These are phyloP conservation scores for Aspergillus aculeatinus DNA, from an alignment of 2,329 filamentous ascomycete species.

Conservation along the genomic window DNA sequence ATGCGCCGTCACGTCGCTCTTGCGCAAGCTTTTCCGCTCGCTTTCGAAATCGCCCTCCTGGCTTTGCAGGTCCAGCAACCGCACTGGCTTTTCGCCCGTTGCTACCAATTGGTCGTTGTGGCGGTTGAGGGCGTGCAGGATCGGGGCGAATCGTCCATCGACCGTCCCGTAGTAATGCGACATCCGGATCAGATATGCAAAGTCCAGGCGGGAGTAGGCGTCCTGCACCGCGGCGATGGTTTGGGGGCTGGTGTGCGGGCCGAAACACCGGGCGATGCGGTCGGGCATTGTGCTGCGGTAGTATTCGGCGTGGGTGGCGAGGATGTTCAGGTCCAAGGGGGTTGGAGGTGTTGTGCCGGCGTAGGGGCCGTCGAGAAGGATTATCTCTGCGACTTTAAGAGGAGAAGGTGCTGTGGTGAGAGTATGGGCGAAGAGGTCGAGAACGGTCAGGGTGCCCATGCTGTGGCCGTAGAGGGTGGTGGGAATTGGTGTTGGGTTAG, in stretches of 20 bases:
- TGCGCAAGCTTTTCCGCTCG: neutral
- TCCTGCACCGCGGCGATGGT: neutral
- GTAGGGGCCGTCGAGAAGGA: neutral
- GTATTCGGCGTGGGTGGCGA: neutral
- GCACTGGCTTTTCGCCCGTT: neutral
- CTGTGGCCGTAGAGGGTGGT: neutral
- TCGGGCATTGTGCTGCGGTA: neutral
- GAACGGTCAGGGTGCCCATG: neutral
- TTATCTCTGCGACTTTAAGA: too few species aligned
- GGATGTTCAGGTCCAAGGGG: neutral
- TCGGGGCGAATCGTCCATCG: neutral
- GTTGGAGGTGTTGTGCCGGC: neutral
- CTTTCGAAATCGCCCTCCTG: neutral
- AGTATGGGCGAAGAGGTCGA: neutral
- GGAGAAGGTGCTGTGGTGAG: neutral
- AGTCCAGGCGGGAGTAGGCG: neutral
- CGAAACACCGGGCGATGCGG: neutral
- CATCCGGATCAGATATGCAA: neutral
- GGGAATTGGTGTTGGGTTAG: neutral
- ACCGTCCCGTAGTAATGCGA: neutral
- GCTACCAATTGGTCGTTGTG: neutral
- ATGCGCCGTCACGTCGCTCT: neutral
- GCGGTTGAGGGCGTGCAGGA: neutral
- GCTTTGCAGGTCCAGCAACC: neutral
- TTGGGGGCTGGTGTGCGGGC: neutral